Evolutionary conservation across 257 asterid species (phyloP).

Genomic region (Paulownia fortunei): DNA sequence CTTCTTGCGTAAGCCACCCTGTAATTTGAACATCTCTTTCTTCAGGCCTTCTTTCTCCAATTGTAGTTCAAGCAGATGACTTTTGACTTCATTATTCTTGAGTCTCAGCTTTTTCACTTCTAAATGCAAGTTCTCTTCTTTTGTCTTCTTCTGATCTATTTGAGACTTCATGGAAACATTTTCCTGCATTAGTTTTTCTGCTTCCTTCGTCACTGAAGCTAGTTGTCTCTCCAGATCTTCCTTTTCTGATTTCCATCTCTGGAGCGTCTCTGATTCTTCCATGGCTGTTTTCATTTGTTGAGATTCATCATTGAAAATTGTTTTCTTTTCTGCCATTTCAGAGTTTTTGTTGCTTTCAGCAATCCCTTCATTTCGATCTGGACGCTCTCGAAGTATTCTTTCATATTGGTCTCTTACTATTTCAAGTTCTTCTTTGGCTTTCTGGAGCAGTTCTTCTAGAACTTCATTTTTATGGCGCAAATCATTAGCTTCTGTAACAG

Average conservation of each 20-base stretch:
- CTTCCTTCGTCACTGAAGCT: slow-evolving; percentile 58
- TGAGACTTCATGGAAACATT: slow-evolving; percentile 59
- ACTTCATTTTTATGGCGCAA: slow-evolving; percentile 57
- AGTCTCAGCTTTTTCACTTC: slow-evolving; percentile 65
- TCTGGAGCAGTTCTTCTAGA: slow-evolving; percentile 68
- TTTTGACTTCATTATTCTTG: slow-evolving; percentile 58
- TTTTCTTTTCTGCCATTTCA: slow-evolving; percentile 17
- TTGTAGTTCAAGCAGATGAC: slow-evolving; percentile 47
- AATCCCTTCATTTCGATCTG: slow-evolving; percentile 27
- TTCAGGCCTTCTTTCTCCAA: slow-evolving; percentile 68
- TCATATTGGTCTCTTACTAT: slow-evolving; percentile 47
- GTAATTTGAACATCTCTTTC: slow-evolving; percentile 61
- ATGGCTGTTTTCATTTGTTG: slow-evolving; percentile 31
- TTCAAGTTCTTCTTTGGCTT: slow-evolving; percentile 57
- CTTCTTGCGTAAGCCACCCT: slow-evolving; percentile 46
- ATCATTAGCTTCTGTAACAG: slow-evolving; percentile 62
- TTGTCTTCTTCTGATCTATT: slow-evolving; percentile 60
- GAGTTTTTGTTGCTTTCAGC: slow-evolving; percentile 15
- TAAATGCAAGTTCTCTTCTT: slow-evolving; percentile 62
- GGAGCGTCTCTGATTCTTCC: slow-evolving; percentile 44
- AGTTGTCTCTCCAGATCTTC: slow-evolving; percentile 56
- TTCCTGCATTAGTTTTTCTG: slow-evolving; percentile 54
- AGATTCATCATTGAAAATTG: slow-evolving; percentile 15
- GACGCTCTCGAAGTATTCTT: slow-evolving; percentile 43
- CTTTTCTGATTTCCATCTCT: slow-evolving; percentile 54